A percentile compares a stretch with the other conserved stretches of the same genome.
Conservation (phyloP, 768 basidiomycete genomes). For the Amylocystis lapponica region DNA sequence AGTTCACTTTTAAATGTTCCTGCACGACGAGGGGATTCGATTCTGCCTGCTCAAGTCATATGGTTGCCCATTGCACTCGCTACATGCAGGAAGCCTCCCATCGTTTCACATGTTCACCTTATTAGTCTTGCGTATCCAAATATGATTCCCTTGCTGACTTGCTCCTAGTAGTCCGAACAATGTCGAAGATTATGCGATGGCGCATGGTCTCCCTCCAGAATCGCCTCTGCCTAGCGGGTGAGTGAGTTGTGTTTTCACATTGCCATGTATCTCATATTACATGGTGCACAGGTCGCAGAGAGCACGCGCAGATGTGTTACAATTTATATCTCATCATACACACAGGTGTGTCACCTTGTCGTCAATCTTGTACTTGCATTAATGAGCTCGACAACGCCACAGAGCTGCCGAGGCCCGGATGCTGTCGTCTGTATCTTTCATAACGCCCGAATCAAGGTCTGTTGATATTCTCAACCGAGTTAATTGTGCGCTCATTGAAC, state of each 20-base stretch:
- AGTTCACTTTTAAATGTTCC: too few relatives aligned
- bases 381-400: too few relatives aligned
- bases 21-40: too few relatives aligned
- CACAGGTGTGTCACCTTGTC: background rate
- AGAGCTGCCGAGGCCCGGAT: too few relatives aligned
- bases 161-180: background rate
- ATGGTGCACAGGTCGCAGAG: background rate
- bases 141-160: background rate
- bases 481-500: too few relatives aligned
- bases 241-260: background rate
- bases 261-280: background rate
- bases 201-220: background rate
- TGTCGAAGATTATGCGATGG: background rate
- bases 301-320: background rate
- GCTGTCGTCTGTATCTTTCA: too few relatives aligned
- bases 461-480: background rate
- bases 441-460: slow-evolving; percentile 26
- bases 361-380: too few relatives aligned
- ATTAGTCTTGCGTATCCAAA: too few relatives aligned
- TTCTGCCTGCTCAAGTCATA: too few relatives aligned
- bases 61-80: too few relatives aligned
- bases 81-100: too few relatives aligned
- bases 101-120: too few relatives aligned
- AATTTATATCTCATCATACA: background rate
- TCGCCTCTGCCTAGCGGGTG: background rate